A percentile compares a stretch with the other conserved stretches of the same genome.
Evolutionary conservation across 495 filamentous ascomycete species (phyloP).

Genomic region (Penicillium canescens): DNA sequence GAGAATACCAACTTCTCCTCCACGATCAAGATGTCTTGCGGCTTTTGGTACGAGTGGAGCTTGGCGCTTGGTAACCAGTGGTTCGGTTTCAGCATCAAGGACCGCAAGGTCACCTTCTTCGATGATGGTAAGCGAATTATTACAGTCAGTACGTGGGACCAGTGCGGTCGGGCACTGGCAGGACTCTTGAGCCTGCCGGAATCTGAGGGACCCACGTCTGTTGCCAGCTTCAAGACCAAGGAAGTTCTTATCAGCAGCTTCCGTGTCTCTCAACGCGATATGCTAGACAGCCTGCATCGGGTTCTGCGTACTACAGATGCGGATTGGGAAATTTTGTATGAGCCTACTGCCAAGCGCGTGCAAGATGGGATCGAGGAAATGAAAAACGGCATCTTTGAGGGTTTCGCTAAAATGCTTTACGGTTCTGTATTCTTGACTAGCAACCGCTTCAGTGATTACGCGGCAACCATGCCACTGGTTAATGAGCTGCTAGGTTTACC

Average conservation of each 20-base stretch:
- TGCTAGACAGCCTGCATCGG: conserved; percentile 54
- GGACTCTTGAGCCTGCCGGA: conserved; percentile 41
- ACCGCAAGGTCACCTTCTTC: conserved; percentile 41
- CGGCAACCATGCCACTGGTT: conserved; percentile 27
- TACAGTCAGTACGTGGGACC: conserved; percentile 42
- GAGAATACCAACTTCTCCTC: conserved; percentile 38
- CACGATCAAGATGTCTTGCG: conserved; percentile 49
- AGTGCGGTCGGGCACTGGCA: conserved; percentile 47
- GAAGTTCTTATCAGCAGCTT: conserved; percentile 47
- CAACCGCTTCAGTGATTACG: conserved; percentile 43
- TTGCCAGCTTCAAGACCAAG: conserved; percentile 39
- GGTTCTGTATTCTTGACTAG: conserved; percentile 44
- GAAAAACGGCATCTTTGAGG: conserved; percentile 34
- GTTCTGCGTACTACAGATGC: conserved; percentile 44
- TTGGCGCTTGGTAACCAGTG: conserved; percentile 27
- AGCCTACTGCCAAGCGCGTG: conserved; percentile 43
- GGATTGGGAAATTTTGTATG: conserved; percentile 58
- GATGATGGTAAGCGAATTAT: conserved; percentile 48
- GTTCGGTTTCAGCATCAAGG: conserved; percentile 51
- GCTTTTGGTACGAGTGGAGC: conserved; percentile 58
- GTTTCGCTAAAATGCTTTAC: conserved; percentile 44
- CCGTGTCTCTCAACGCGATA: conserved; percentile 49
- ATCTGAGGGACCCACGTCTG: conserved; percentile 10
- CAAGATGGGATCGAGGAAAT: conserved; percentile 41
- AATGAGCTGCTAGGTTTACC: conserved; percentile 57